phyloP scores from a whole-genome alignment of 2,329 filamentous ascomycete species.

The Aspergillus thermomutatus region DNA sequence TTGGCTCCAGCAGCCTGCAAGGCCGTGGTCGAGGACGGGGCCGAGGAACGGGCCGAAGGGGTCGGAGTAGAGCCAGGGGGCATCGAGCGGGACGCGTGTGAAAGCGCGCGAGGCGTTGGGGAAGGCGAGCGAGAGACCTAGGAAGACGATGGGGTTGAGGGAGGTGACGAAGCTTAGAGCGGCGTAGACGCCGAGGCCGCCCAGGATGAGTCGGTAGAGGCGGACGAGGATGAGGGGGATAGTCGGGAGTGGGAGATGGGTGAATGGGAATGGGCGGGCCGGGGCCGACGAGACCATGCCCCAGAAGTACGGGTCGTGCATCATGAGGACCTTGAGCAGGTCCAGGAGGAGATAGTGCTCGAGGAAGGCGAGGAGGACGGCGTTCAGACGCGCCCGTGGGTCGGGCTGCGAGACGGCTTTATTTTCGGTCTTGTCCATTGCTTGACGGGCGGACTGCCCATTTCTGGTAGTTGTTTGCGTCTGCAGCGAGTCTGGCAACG shows the following conservation, averaged over 20 bases:
- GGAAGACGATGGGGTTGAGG: slow-evolving; percentile 59
- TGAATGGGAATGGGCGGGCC: slow-evolving; percentile 45
- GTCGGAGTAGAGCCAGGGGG: slow-evolving; percentile 61
- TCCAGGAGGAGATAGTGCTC: slow-evolving; percentile 67
- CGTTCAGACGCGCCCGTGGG: slow-evolving; percentile 44
- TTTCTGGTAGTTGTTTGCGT: slow-evolving; percentile 16
- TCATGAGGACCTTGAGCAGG: slow-evolving; percentile 63
- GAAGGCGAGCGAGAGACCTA: slow-evolving; percentile 49
- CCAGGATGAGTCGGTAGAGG: slow-evolving; percentile 56
- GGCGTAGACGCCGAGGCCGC: slow-evolving; percentile 54
- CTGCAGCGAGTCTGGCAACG: slow-evolving; percentile 28
- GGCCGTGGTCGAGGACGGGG: slow-evolving; percentile 56
- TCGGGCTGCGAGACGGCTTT: slow-evolving; percentile 31
- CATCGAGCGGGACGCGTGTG: slow-evolving; percentile 57
- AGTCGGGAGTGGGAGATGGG: slow-evolving; percentile 30
- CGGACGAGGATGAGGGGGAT: slow-evolving; percentile 44
- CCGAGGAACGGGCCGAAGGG: slow-evolving; percentile 50
- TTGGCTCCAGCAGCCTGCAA: slow-evolving; percentile 76
- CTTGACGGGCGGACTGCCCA: not conserved
- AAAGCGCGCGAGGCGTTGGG: slow-evolving; percentile 55
- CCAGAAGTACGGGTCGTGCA: slow-evolving; percentile 76
- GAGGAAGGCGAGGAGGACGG: slow-evolving; percentile 47
- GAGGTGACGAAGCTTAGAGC: slow-evolving; percentile 62
- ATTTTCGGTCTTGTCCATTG: not conserved
- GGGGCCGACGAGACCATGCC: slow-evolving; percentile 49